Conservation (phyloP, 108 stramenopile species). For the Conticribra guillardii region DNA sequence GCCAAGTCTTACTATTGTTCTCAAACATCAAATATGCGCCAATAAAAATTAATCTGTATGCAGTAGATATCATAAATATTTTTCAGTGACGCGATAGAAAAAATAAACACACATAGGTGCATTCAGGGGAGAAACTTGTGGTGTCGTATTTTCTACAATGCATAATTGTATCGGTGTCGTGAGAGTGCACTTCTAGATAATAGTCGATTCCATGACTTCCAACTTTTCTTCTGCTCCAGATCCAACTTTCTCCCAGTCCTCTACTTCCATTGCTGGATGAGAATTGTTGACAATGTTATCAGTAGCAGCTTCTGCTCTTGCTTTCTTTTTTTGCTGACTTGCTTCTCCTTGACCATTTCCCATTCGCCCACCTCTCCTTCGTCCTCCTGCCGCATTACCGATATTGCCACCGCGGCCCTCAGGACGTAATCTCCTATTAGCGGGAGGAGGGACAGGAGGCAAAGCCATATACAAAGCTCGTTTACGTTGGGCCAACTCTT, state of each 20-base stretch:
- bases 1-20: too few species aligned
- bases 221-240: background rate
- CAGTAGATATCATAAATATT: too few species aligned
- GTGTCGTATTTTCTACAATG: too few species aligned
- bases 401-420: background rate
- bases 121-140: too few species aligned
- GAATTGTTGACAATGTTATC: background rate
- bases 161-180: too few species aligned
- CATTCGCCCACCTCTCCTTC: background rate
- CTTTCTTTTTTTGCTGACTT: background rate
- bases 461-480: conserved; percentile 61
- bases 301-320: background rate
- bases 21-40: too few species aligned
- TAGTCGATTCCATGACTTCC: background rate
- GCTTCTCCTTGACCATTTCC: background rate
- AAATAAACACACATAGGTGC: too few species aligned
- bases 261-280: background rate
- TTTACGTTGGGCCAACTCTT: conserved; percentile 56
- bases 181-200: too few species aligned
- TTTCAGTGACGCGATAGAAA: too few species aligned
- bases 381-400: background rate
- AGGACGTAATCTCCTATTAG: background rate
- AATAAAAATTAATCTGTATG: too few species aligned
- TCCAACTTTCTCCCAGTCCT: background rate
- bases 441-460: conserved; percentile 58